Evolutionary conservation across 306 rosid genomes (phyloP), one percentile per base, ranked within the genome.

Genomic region (Albizia julibrissin): DNA sequence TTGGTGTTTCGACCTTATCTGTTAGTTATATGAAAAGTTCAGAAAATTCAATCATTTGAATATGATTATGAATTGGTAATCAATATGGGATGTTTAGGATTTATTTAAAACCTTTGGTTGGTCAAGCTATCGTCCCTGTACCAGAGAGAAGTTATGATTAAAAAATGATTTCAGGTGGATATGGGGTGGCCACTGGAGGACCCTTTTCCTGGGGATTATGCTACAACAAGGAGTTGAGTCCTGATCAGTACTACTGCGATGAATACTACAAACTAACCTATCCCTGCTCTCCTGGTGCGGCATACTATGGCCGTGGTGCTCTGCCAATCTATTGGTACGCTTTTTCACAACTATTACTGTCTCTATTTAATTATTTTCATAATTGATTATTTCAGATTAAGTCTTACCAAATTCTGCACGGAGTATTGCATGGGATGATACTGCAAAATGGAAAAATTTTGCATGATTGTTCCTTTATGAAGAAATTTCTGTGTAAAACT

Each of bases 201-300:
- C 99, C 99, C 24, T 81, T 86, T n/a, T 97, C 98, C 10, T 95
- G 99, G 99, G 99, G 99, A 14, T 91, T 95, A 76, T 95, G 99
- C 87, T 95, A 90, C 86, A 95, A 91, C 82, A 91, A 80, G 84
- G 99, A 95, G 78, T 71, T 95, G 94, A 95, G 99, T 85, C 99
- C 98, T 40, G 94, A 89, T 85, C 87, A 93, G 89, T 81, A 84
- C 44, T 95, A 95, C 85, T 95, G 99, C 66, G 92, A 95, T 71
- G 97, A 95, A 15, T 91, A 81, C 84, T 91, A 86, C 92, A 95
- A 95, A 64, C 84, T 84, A 67, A 92, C 92, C 76, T 92, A 92
- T 81, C 99, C 99, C 13, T 95, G 99, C 84, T 0, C 89, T 74
- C 98, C 99, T 26, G 98, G 98, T 1, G 97, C 89, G 18, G 93